Base-by-base conservation (phyloP, 2,329 filamentous ascomycete species). In the Calonectria fujianensis region DNA sequence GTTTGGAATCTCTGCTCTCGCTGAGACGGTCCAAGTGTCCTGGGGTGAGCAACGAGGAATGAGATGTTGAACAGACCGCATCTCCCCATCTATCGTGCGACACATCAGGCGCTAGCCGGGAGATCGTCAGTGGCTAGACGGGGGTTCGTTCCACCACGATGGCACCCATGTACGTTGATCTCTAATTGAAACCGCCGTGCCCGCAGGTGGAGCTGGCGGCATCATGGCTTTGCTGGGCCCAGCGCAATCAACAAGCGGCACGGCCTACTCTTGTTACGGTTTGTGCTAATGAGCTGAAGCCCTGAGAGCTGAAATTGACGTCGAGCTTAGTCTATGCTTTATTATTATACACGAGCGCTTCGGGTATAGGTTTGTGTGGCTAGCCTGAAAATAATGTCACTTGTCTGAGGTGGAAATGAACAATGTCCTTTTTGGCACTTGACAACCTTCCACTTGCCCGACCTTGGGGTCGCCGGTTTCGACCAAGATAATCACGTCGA, bases 151-250 rank as follows among this genome's bases (percentile, higher is more conserved):
- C 69, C 59, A 68, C 61, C n/a, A 68, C 70, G 69, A 74, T 37
- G 64, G 54, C 32, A 64, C 24, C 70, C 65, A 61, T 74, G 69
- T 67, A 71, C 68, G 54, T 52, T 65, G 54, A 63, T 74, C 72
- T 72, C 61, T 63, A 75, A 57, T 69, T 80, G 79, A 80, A 80
- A 80, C 79, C 11, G 35, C 73, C 63, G 73, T 70, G 70, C 71
- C 68, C 61, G 9, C 63, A 51, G 76, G 54, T 59, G 39, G 45
- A 51, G 31, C 31, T 41, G 41, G 41, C 31, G 39, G 41, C 52
- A 63, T 45, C 35, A 27, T 39, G 32, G 41, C 64, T 51, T 72
- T 18, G 70, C 63, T 41, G 57, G 35, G 9, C 51, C 51, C 59
- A 39, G 35, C 37, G 45, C 29, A 70, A 65, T 31, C 48, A 65